phyloP scores from a whole-genome alignment of 208 protist genomes.

The Leishmania guyanensis region DNA sequence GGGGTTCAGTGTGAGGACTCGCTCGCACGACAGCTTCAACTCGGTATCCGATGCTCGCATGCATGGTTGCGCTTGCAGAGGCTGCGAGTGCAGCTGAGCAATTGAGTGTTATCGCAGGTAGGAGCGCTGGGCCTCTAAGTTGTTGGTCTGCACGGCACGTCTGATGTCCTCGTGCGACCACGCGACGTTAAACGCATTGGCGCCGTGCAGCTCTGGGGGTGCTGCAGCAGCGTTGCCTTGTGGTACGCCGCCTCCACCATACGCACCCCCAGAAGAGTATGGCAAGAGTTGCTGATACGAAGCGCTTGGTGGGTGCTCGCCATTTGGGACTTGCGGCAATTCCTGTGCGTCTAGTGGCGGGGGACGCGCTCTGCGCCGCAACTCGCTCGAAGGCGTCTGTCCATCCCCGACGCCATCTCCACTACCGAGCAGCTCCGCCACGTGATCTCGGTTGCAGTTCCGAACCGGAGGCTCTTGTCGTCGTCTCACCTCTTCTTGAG shows the following conservation, averaged over 20 bases:
- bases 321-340: not conserved
- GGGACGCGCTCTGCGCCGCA: not conserved
- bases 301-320: not conserved
- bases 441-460: slow-evolving; percentile 14
- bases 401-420: not conserved
- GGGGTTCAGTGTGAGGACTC: not conserved
- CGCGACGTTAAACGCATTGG: not conserved
- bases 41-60: too few relatives aligned
- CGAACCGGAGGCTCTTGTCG: not conserved
- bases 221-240: not conserved
- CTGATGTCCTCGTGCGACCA: slow-evolving; percentile 79
- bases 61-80: not conserved
- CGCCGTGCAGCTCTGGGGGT: not conserved
- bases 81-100: not conserved
- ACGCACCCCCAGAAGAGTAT: too few relatives aligned
- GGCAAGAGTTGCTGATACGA: not conserved
- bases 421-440: slow-evolving; percentile 15
- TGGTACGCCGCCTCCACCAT: not conserved
- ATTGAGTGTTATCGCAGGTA: slow-evolving; percentile 33
- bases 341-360: not conserved
- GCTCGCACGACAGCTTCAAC: not conserved
- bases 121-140: slow-evolving; percentile 46
- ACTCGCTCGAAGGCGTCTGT: not conserved
- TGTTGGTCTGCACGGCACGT: slow-evolving; percentile 39
- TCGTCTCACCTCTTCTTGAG: slow-evolving; percentile 15